Base-by-base conservation (phyloP, 1,284 basidiomycete genomes). In the Sutorius eximius region DNA sequence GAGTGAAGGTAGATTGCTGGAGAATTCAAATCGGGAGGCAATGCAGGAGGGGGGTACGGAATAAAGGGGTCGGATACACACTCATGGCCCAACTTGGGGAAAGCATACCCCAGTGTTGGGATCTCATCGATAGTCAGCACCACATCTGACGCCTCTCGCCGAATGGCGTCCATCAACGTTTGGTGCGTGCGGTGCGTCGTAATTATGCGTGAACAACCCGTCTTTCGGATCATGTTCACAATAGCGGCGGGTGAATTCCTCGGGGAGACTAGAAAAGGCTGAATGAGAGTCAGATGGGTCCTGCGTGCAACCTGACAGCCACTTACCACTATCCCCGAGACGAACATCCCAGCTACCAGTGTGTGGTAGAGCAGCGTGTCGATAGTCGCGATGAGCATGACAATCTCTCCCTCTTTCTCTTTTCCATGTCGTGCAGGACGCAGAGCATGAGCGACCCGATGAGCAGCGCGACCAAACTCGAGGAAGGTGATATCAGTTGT, bases 381-480 rank as follows among this genome's bases (percentile, higher is more conserved):
- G 4, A 29, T 5, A 9, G 29, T 59, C 16, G 45, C 51, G 6
- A 57, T 43, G 45, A 56, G 29, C 45, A 59, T 59, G 33, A 59
- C 45, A 34, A 59, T n/a, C 27, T 45, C 22, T 11, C 40, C 57
- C n/a, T 59, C 57, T 6, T 36, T 5, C n/a, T 59, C 57, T 6
- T 36, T 5, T 4, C 56, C 45, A 7, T 20, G 42, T 20, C 56
- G 42, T 8, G 29, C 32, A 6, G 56, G 52, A 45, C 52, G 52
- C 24, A 56, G 10, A 32, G 38, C 45, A 5, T 49, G 53, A 11
- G 58, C 43, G 7, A 58, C 32, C 8, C 52, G 45, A 22, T 59
- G 56, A 24, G 53, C 37, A 4, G 52, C 57, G 12, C 58, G 56
- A 49, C 52, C 52, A 4, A 58, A 59, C 33, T 57, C 56, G 3